phyloP scores from a whole-genome alignment of 768 basidiomycete species.

The Symmetrospora coprosmae region DNA sequence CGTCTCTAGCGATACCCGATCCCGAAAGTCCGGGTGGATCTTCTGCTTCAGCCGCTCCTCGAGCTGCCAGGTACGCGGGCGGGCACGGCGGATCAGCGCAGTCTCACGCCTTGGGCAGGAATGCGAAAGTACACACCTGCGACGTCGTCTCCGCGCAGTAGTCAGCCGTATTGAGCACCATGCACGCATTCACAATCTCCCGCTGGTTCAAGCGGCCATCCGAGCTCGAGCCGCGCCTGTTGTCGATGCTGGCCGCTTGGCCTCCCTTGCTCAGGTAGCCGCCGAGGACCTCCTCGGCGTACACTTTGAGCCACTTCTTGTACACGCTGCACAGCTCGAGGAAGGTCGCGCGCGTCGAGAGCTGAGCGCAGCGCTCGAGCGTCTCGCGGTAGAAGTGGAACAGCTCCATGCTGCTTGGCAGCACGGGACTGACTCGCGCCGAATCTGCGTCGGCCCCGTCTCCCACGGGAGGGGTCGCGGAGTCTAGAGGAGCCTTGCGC shows the following conservation, averaged over 20 bases:
- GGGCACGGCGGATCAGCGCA: too few species aligned
- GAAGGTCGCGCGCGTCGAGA: constrained; percentile 69
- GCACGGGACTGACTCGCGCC: constrained; percentile 48
- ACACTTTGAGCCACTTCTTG: constrained; percentile 86
- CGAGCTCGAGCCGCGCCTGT: constrained; percentile 20
- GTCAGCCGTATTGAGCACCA: constrained; percentile 92
- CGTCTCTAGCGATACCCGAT: constrained; percentile 62
- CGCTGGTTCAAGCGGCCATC: constrained; percentile 64
- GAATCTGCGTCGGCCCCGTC: constrained; percentile 2
- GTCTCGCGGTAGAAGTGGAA: constrained; percentile 96
- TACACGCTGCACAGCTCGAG: constrained; percentile 67
- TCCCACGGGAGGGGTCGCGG: not conserved
- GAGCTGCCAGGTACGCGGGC: constrained; percentile 44
- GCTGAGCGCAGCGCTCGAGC: constrained; percentile 79
- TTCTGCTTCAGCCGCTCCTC: constrained; percentile 82
- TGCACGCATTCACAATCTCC: constrained; percentile 65
- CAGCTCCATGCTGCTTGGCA: constrained; percentile 85
- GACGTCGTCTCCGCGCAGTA: constrained; percentile 85
- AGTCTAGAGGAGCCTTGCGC: too few species aligned
- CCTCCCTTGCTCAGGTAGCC: constrained; percentile 47
- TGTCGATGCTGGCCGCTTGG: not conserved
- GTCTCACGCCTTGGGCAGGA: not conserved
- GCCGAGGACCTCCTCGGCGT: constrained; percentile 88
- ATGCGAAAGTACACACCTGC: constrained; percentile 46
- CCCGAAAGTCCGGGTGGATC: constrained; percentile 59